These are phyloP conservation scores for Gamarada debralockiae DNA, from an alignment of 495 filamentous ascomycete genomes.

Conservation along the genomic window DNA sequence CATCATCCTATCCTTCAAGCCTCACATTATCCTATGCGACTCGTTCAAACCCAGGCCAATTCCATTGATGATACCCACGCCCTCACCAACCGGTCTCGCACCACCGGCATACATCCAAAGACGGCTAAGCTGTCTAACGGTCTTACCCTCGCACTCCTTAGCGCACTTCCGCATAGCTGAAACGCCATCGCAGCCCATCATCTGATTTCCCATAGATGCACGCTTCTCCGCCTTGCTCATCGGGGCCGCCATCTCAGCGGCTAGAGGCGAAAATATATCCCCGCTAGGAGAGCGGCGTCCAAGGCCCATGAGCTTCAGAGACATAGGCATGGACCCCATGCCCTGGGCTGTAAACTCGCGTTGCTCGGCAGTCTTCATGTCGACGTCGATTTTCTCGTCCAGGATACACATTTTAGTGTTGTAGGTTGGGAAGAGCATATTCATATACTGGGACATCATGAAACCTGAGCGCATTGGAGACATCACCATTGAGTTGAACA, in stretches of 20 bases:
- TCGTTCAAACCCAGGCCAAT: not conserved
- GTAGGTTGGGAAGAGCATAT: not conserved
- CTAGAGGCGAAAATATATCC: no score
- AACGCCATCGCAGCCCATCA: not conserved
- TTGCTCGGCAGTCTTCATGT: constrained; percentile 35
- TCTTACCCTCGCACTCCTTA: not conserved
- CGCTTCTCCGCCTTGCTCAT: not conserved
- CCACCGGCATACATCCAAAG: constrained; percentile 4
- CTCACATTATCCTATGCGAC: no score
- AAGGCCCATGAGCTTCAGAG: not conserved
- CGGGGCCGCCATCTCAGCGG: not conserved
- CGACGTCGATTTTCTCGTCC: constrained; percentile 27
- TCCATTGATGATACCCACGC: not conserved
- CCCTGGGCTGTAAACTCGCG: constrained; percentile 31
- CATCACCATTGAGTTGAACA: not conserved
- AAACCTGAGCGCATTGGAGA: not conserved
- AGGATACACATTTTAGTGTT: constrained; percentile 2
- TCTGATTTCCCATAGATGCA: not conserved
- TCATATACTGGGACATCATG: not conserved
- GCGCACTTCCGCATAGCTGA: not conserved
- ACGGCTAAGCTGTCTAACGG: not conserved
- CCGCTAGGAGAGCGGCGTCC: no score
- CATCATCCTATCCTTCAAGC: no score
- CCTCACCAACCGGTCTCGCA: not conserved
- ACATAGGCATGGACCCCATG: not conserved